Evolutionary conservation across 2,329 filamentous ascomycete genomes (phyloP).

Genomic region (Amauroascus niger): DNA sequence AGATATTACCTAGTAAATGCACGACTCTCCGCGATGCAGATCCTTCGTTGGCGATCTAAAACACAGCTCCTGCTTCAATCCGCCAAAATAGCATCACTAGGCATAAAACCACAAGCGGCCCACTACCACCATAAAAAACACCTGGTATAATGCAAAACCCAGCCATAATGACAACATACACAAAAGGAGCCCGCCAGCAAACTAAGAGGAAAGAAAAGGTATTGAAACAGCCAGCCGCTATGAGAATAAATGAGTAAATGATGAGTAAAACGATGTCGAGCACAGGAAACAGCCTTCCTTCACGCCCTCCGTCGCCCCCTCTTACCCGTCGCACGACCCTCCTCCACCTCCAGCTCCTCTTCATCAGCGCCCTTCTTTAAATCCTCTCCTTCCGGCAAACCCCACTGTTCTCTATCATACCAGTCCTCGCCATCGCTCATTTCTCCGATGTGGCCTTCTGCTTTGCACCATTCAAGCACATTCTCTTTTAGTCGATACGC

Average conservation of each 20-base stretch:
- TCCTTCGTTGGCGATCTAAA: neutral
- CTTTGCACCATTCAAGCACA: slow-evolving; percentile 52
- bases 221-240: neutral
- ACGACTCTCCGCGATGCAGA: neutral
- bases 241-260: slow-evolving; percentile 5
- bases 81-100: neutral
- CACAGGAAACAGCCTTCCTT: slow-evolving; percentile 5
- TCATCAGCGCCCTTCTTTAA: slow-evolving; percentile 52
- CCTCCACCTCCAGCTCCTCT: slow-evolving; percentile 46
- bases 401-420: slow-evolving; percentile 55
- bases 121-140: neutral
- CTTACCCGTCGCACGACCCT: slow-evolving; percentile 33
- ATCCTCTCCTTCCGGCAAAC: slow-evolving; percentile 44
- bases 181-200: neutral
- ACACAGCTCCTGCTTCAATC: too few relatives aligned
- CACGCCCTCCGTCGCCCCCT: slow-evolving; percentile 32
- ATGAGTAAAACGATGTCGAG: neutral
- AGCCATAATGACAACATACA: neutral
- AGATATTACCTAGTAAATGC: too few relatives aligned
- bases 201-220: neutral
- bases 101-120: neutral
- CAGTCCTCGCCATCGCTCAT: slow-evolving; percentile 61
- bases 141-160: slow-evolving; percentile 3
- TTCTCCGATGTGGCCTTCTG: slow-evolving; percentile 54
- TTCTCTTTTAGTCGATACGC: slow-evolving; percentile 52